Conservation (phyloP, 768 basidiomycete genomes). For the Calocera cornea region DNA sequence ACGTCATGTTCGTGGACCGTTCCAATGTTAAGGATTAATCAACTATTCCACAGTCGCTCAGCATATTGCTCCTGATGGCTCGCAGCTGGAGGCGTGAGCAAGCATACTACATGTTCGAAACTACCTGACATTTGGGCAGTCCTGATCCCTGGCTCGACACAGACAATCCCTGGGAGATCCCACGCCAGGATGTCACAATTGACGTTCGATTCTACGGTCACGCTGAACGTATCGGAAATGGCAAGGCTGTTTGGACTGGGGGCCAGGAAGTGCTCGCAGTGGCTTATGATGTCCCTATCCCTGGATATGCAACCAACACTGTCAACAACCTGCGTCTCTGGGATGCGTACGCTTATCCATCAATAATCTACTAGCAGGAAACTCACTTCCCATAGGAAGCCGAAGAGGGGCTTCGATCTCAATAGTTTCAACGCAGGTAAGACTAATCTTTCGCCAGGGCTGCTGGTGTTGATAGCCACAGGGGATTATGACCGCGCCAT, state of each 20-base stretch:
- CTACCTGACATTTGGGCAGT: constrained; percentile 4
- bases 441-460: not conserved
- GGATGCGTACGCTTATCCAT: not conserved
- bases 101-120: not conserved
- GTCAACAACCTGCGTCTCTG: not conserved
- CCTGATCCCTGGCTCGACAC: constrained; percentile 87
- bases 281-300: constrained; percentile 91
- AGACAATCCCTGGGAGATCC: constrained; percentile 71
- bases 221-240: constrained; percentile 52
- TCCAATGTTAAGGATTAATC: constrained; percentile 16
- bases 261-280: constrained; percentile 89
- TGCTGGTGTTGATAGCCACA: constrained; percentile 31
- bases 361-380: not conserved
- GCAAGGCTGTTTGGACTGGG: constrained; percentile 39
- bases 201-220: constrained; percentile 82
- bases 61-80: constrained; percentile 68
- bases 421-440: constrained; percentile 79
- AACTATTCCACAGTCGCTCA: constrained; percentile 95
- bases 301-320: constrained; percentile 35
- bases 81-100: constrained; percentile 58
- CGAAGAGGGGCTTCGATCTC: constrained; percentile 83
- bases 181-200: constrained; percentile 69
- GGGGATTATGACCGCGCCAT: constrained; percentile 89
- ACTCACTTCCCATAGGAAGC: constrained; percentile 32
- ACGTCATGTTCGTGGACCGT: not conserved